Percentiles rank a stretch among this genome's conserved stretches.
Evolutionary conservation across 2,329 filamentous ascomycete species (phyloP).

Genomic region (Fusarium devonianum): DNA sequence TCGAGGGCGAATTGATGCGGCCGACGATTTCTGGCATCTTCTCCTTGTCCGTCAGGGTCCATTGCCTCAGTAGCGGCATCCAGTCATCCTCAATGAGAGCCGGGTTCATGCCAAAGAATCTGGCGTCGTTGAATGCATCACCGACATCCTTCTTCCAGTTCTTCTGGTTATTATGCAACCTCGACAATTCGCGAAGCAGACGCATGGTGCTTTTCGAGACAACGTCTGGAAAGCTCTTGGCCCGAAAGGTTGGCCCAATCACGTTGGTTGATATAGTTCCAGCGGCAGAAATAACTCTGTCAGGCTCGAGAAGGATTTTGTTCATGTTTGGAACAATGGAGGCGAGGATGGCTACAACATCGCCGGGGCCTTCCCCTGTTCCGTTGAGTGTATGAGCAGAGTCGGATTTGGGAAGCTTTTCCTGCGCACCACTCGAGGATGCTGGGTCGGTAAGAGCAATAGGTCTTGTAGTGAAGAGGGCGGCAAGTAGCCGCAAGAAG

Average conservation of each 20-base stretch:
- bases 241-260: constrained; percentile 80
- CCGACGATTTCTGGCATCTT: constrained; percentile 81
- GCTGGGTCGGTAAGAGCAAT: constrained; percentile 70
- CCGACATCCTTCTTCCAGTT: constrained; percentile 91
- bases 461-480: constrained; percentile 91
- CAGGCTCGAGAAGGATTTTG: constrained; percentile 83
- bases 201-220: constrained; percentile 74
- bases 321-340: constrained; percentile 80
- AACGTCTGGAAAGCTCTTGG: constrained; percentile 87
- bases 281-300: constrained; percentile 80
- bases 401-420: constrained; percentile 49
- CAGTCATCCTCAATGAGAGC: constrained; percentile 74
- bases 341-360: constrained; percentile 81
- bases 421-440: constrained; percentile 45
- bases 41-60: constrained; percentile 87
- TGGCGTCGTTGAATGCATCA: constrained; percentile 89
- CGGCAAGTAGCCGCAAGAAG: constrained; percentile 84
- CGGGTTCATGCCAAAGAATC: constrained; percentile 79
- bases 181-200: constrained; percentile 78
- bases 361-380: constrained; percentile 65
- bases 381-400: constrained; percentile 46
- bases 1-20: constrained; percentile 83
- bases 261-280: constrained; percentile 83
- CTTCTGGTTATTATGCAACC: constrained; percentile 82
- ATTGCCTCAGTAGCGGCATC: constrained; percentile 85